Base-by-base conservation (phyloP, 2,329 filamentous ascomycete species). In the Cercospora sesami region DNA sequence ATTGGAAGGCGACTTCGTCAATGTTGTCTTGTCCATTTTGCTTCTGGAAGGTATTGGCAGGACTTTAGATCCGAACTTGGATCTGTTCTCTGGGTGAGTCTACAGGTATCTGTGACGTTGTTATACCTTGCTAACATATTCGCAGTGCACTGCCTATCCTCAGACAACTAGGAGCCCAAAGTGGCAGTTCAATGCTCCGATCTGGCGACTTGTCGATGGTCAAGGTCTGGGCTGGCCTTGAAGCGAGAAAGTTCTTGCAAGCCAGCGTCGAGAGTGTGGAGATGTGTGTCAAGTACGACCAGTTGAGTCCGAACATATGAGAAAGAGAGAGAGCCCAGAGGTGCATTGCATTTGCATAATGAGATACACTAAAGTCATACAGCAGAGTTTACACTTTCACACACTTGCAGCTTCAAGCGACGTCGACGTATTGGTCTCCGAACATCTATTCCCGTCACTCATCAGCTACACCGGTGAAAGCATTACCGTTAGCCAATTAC, bases 1-100 rank as follows among this genome's bases (percentile, higher is more conserved):
- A 8, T 86, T 99, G 61, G 95, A 99, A 80, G 95, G 95, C 8
- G 95, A 99, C 78, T 99, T 98, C 77, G 93, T 99, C 77, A 99
- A 99, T 77, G 95, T 99, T 4, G 94, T 99, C 31, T 90, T 99
- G 67, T 96, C 93, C 68, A 97, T 98, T 63, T 82, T 99, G 36
- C 85, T 99, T 2, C 85, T 99, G 1, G 95, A 99, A 78, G 95
- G 95, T 6, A 99, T 98, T 75, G 95, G 95, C 0, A 87, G 95
- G 69, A 92, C 86, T 68, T 81, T 99, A 16, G 90, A 98, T 78
- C 94, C 95, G 0, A 85, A 94, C 63, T 83, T 97, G 58, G 95
- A 99, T 80, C 83, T 99, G 12, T 90, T 99, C 72, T 89, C 89
- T 76, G 89, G 87, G 87, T 89, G 76, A 78, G 83, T 36, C 33